Conservation (phyloP, 805 yeast genomes). For the Saturnispora galanensis region DNA sequence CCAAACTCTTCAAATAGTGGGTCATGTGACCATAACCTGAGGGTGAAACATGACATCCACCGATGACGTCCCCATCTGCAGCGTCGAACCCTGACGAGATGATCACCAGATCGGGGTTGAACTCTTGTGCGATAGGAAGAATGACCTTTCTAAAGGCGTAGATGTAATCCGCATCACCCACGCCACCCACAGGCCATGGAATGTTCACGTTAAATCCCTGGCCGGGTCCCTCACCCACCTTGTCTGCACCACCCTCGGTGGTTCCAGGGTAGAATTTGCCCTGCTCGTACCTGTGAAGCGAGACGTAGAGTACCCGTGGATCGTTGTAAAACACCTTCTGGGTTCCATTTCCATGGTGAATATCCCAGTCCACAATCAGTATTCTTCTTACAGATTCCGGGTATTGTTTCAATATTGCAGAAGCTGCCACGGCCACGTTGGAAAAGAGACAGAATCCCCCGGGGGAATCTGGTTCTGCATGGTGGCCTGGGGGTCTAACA, state of each 20-base stretch:
- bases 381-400: conserved; percentile 84
- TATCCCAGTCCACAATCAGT: conserved; percentile 92
- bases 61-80: conserved; percentile 95
- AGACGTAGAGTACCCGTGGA: conserved; percentile 82
- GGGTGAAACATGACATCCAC: conserved; percentile 93
- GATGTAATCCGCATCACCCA: conserved; percentile 91
- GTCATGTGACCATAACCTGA: conserved; percentile 97
- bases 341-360: conserved; percentile 98
- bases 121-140: conserved; percentile 83
- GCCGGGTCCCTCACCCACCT: conserved; percentile 79
- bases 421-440: conserved; percentile 96
- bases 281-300: conserved; percentile 85
- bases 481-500: conserved; percentile 98
- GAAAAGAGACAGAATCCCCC: conserved; percentile 96
- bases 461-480: conserved; percentile 94
- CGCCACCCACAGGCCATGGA: conserved; percentile 89
- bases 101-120: conserved; percentile 85
- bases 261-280: conserved; percentile 95
- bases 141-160: conserved; percentile 82
- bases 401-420: conserved; percentile 65
- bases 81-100: conserved; percentile 97
- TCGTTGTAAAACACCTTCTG: conserved; percentile 86
- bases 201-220: conserved; percentile 82
- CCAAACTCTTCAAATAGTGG: conserved; percentile 76
- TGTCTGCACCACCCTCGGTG: conserved; percentile 68